Percentiles rank a stretch among this genome's conserved stretches.
These are phyloP conservation scores for Pseudogymnoascus sp. DNA, from an alignment of 2,329 filamentous ascomycete species.

Conservation along the genomic window DNA sequence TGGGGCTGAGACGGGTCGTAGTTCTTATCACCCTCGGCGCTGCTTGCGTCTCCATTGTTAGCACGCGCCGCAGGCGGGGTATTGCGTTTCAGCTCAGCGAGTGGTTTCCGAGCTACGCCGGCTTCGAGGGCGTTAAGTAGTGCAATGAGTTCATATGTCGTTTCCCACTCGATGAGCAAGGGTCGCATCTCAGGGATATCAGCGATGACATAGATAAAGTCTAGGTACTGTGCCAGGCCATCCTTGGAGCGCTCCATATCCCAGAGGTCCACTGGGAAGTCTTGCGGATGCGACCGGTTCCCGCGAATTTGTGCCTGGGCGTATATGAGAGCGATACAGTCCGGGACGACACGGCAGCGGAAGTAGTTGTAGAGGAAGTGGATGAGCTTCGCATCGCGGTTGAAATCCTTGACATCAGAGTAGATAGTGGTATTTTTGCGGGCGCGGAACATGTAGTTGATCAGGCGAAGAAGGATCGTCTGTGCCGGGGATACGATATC, in stretches of 20 bases:
- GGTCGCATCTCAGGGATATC: slow-evolving; percentile 77
- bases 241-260: slow-evolving; percentile 97
- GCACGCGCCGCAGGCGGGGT: slow-evolving; percentile 33
- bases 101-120: slow-evolving; percentile 74
- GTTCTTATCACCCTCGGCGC: background rate
- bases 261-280: slow-evolving; percentile 93
- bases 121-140: slow-evolving; percentile 80
- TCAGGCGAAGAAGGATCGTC: slow-evolving; percentile 81
- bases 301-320: slow-evolving; percentile 83
- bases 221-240: slow-evolving; percentile 85
- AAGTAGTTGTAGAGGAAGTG: slow-evolving; percentile 93
- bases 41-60: slow-evolving; percentile 17
- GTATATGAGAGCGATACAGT: slow-evolving; percentile 90
- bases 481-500: slow-evolving; percentile 95
- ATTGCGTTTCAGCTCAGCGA: slow-evolving; percentile 38
- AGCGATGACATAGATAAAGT: slow-evolving; percentile 84
- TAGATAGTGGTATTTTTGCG: slow-evolving; percentile 35
- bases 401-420: slow-evolving; percentile 44
- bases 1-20: background rate
- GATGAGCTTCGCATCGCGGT: slow-evolving; percentile 53
- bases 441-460: slow-evolving; percentile 79
- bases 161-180: slow-evolving; percentile 85
- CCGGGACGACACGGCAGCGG: slow-evolving; percentile 83
- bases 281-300: slow-evolving; percentile 64
- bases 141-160: slow-evolving; percentile 79